Conservation (phyloP, 2,329 filamentous ascomycete species). For the Penicillium sp. region DNA sequence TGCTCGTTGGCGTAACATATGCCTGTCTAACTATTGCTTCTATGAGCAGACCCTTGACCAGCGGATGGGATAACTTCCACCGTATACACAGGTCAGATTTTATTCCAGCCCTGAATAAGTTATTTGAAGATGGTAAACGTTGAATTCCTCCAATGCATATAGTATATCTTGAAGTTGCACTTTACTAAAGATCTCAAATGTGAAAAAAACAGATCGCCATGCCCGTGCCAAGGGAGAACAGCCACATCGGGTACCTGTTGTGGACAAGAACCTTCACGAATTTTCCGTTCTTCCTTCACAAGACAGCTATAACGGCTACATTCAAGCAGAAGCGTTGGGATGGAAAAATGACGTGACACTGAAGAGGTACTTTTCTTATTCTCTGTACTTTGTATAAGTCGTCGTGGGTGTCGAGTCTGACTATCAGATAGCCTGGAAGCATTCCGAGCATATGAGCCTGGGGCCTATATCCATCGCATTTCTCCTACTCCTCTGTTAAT, state of each 20-base stretch:
- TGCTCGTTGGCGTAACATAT: too few species aligned
- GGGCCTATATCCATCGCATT: constrained; percentile 40
- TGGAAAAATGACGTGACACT: constrained; percentile 49
- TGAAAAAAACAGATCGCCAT: constrained; percentile 1
- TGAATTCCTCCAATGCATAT: background rate
- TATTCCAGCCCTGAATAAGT: constrained; percentile 27
- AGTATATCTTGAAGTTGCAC: background rate
- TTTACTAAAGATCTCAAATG: background rate
- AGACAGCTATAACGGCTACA: constrained; percentile 42
- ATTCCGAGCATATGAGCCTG: constrained; percentile 19
- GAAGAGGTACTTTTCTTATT: constrained; percentile 24
- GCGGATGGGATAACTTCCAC: constrained; percentile 42
- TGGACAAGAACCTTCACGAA: constrained; percentile 34
- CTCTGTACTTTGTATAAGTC: constrained; percentile 1
- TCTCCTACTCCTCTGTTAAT: constrained; percentile 46
- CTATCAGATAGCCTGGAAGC: constrained; percentile 8
- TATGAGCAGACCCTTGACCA: constrained; percentile 30
- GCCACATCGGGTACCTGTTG: constrained; percentile 35
- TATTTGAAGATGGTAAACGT: constrained; percentile 19
- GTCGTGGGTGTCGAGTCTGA: too few species aligned
- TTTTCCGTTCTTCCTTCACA: constrained; percentile 38
- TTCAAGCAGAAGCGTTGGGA: constrained; percentile 25
- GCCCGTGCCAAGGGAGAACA: constrained; percentile 37
- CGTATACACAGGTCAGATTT: constrained; percentile 39
- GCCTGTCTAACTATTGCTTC: too few species aligned